These are phyloP conservation scores for Pulveroboletus frians DNA, from an alignment of 768 basidiomycete species.

Conservation along the genomic window DNA sequence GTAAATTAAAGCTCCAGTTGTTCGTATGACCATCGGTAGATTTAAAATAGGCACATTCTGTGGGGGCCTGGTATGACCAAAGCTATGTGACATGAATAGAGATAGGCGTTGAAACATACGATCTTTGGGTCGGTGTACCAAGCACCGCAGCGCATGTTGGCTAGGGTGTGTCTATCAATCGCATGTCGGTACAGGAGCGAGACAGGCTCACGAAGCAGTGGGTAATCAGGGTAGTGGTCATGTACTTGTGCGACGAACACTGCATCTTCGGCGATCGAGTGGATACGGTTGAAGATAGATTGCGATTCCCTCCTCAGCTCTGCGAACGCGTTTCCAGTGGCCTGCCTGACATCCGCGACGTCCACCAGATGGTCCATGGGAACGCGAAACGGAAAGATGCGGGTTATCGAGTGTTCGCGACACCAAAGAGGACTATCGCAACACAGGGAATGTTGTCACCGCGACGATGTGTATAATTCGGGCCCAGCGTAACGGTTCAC, in stretches of 20 bases:
- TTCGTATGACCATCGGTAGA: constrained; percentile 85
- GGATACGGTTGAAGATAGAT: constrained; percentile 82
- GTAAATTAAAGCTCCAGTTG: constrained; percentile 81
- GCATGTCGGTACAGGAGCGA: not conserved
- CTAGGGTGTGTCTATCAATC: constrained; percentile 33
- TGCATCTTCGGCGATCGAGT: constrained; percentile 78
- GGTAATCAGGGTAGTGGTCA: constrained; percentile 43
- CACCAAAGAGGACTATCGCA: too few relatives aligned
- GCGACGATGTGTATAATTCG: not conserved
- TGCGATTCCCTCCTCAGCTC: constrained; percentile 62
- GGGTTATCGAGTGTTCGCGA: not conserved
- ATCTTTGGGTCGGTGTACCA: constrained; percentile 83
- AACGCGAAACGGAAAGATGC: not conserved
- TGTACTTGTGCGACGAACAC: constrained; percentile 58
- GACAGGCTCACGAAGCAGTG: constrained; percentile 48
- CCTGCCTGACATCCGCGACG: not conserved
- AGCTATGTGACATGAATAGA: too few relatives aligned
- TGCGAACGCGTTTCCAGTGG: constrained; percentile 32
- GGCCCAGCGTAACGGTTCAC: not conserved
- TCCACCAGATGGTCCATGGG: not conserved
- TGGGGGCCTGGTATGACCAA: constrained; percentile 6
- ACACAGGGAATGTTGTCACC: constrained; percentile 4
- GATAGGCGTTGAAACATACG: constrained; percentile 26
- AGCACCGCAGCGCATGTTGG: constrained; percentile 89
- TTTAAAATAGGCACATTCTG: constrained; percentile 71